A percentile compares a stretch with the other conserved stretches of the same genome.
Conservation (phyloP, 1,284 basidiomycete genomes). For the Ceratorhiza oryzae-sativae region DNA sequence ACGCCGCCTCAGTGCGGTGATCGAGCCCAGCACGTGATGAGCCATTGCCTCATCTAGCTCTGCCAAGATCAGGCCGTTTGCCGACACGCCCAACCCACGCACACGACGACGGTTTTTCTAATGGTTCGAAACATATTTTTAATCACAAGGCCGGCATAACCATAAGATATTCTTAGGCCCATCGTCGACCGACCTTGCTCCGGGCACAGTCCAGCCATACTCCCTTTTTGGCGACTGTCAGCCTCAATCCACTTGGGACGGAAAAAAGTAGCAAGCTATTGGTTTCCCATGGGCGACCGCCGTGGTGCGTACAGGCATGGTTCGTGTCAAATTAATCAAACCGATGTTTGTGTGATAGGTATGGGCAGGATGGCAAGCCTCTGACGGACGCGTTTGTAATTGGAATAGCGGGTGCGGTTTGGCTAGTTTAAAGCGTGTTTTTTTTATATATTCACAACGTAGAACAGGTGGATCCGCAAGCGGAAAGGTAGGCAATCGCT, state of each 20-base stretch:
- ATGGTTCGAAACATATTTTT: slow-evolving; percentile 9
- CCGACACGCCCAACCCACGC: not conserved
- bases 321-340: slow-evolving; percentile 20
- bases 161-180: not conserved
- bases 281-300: slow-evolving; percentile 80
- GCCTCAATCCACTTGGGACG: not conserved
- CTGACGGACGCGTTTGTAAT: slow-evolving; percentile 86
- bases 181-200: not conserved
- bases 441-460: slow-evolving; percentile 9
- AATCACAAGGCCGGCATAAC: not conserved
- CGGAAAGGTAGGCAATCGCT: slow-evolving; percentile 73
- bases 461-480: slow-evolving; percentile 83
- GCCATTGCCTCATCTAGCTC: not conserved
- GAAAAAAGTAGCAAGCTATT: slow-evolving; percentile 76
- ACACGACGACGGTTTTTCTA: not conserved
- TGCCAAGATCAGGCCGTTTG: not conserved
- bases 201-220: slow-evolving; percentile 9
- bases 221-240: slow-evolving; percentile 8
- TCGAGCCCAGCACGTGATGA: not conserved
- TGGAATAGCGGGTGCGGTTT: slow-evolving; percentile 78
- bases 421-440: not conserved
- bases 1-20: slow-evolving; percentile 2
- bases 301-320: slow-evolving; percentile 64
- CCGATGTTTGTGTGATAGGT: slow-evolving; percentile 58
- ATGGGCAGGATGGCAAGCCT: slow-evolving; percentile 72